Conservation (phyloP, 1,139 yeast species). For the Saccharomyces hybrid region DNA sequence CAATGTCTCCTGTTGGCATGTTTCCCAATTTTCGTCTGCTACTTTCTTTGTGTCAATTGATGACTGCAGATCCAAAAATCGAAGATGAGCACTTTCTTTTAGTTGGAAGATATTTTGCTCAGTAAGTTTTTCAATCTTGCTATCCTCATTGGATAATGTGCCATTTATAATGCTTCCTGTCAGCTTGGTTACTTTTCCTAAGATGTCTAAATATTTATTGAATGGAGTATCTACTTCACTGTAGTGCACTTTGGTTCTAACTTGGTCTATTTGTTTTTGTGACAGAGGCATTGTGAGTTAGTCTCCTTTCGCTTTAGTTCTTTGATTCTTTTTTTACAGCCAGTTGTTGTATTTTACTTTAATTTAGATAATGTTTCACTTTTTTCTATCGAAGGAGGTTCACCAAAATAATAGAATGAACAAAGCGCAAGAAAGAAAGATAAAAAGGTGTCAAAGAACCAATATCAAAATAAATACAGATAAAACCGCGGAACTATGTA, state of each 20-base stretch:
- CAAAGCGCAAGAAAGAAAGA: not conserved
- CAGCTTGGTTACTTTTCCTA: conserved; percentile 14
- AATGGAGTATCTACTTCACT: conserved; percentile 23
- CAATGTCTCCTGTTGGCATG: conserved; percentile 12
- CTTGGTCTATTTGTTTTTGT: conserved; percentile 13
- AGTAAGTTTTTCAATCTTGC: conserved; percentile 8
- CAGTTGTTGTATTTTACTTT: not conserved
- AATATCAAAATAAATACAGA: not conserved
- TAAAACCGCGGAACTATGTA: not conserved
- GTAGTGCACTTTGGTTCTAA: conserved; percentile 21
- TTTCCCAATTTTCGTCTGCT: conserved; percentile 21
- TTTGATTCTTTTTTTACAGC: not conserved
- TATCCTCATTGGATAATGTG: conserved; percentile 9
- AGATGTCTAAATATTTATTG: conserved; percentile 19
- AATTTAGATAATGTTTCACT: not conserved
- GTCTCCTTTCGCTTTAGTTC: not conserved
- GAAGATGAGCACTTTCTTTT: conserved; percentile 13
- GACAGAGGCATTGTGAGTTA: conserved; percentile 12
- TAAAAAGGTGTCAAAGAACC: not conserved
- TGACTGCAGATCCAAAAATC: conserved; percentile 19
- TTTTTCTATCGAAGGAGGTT: not conserved
- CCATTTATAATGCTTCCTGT: conserved; percentile 17
- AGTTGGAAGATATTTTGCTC: conserved; percentile 9
- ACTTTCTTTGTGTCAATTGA: conserved; percentile 21
- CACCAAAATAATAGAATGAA: not conserved